Percentiles rank a stretch among this genome's conserved stretches.
Conservation (phyloP, 176 grass and related monocot genomes). For the Microstegium vimineum region DNA sequence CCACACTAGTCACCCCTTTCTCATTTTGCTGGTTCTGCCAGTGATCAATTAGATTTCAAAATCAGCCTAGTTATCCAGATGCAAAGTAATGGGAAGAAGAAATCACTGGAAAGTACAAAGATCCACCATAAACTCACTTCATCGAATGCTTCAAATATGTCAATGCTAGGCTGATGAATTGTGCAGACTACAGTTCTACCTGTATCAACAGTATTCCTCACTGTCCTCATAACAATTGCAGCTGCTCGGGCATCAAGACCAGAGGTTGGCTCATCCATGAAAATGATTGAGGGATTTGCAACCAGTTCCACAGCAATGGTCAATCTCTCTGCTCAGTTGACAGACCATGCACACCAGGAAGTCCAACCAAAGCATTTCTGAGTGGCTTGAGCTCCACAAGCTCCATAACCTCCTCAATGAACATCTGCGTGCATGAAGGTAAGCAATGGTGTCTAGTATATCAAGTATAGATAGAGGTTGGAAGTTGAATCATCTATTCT, state of each 20-base stretch:
- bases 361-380: slow-evolving; percentile 66
- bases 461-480: background rate
- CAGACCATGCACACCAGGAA: slow-evolving; percentile 77
- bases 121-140: slow-evolving; percentile 44
- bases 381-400: slow-evolving; percentile 74
- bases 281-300: slow-evolving; percentile 89
- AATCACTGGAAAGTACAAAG: background rate
- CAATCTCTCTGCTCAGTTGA: slow-evolving; percentile 85
- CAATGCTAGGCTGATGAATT: slow-evolving; percentile 96
- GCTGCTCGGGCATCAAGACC: slow-evolving; percentile 89
- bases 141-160: slow-evolving; percentile 98
- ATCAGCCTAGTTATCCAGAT: background rate
- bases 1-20: too few species aligned
- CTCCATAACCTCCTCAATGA: slow-evolving; percentile 86
- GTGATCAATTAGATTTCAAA: background rate
- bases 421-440: slow-evolving; percentile 55
- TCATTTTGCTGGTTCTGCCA: too few species aligned
- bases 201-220: slow-evolving; percentile 85
- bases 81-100: background rate
- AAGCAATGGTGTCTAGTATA: background rate
- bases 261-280: slow-evolving; percentile 91
- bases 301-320: slow-evolving; percentile 91
- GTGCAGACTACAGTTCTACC: slow-evolving; percentile 92
- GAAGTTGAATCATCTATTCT: background rate
- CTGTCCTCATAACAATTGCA: slow-evolving; percentile 90